These are phyloP conservation scores for Agaricus subrufescens DNA, from an alignment of 768 basidiomycete species.

Conservation along the genomic window DNA sequence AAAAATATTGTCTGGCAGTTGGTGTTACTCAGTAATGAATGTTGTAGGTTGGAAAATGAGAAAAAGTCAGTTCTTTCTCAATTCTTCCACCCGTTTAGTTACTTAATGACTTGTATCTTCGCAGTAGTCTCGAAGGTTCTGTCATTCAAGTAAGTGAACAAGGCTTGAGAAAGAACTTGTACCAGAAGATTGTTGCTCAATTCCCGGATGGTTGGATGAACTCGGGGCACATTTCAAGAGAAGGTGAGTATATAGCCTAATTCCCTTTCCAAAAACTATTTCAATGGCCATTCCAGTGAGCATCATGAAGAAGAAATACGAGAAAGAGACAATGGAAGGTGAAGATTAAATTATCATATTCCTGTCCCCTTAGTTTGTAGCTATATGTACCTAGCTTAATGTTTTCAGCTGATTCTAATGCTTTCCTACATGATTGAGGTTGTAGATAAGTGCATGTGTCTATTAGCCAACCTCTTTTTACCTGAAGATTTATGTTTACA, in stretches of 20 bases:
- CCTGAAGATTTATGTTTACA: too few relatives aligned
- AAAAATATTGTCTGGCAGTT: conserved; percentile 77
- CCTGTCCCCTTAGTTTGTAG: too few relatives aligned
- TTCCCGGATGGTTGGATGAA: conserved; percentile 86
- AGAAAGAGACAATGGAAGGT: conserved; percentile 66
- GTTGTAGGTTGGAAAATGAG: conserved; percentile 57
- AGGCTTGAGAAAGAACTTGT: conserved; percentile 71
- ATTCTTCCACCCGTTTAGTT: too few relatives aligned
- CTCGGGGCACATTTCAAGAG: conserved; percentile 81
- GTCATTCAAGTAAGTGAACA: conserved; percentile 77
- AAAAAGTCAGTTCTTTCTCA: conserved; percentile 28
- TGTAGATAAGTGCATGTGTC: too few relatives aligned
- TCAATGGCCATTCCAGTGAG: conserved; percentile 47
- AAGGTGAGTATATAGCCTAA: conserved; percentile 45
- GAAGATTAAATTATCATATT: conserved; percentile 23
- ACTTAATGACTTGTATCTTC: background rate
- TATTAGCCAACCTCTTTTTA: too few relatives aligned
- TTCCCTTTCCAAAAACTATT: background rate
- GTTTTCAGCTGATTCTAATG: too few relatives aligned
- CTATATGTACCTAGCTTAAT: too few relatives aligned
- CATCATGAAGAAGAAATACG: conserved; percentile 78
- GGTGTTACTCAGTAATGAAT: conserved; percentile 78
- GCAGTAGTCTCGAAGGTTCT: conserved; percentile 56
- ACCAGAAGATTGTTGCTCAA: conserved; percentile 81
- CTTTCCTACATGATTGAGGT: too few relatives aligned